phyloP scores from a whole-genome alignment of 805 yeast genomes.

The Kuraishia capsulata region DNA sequence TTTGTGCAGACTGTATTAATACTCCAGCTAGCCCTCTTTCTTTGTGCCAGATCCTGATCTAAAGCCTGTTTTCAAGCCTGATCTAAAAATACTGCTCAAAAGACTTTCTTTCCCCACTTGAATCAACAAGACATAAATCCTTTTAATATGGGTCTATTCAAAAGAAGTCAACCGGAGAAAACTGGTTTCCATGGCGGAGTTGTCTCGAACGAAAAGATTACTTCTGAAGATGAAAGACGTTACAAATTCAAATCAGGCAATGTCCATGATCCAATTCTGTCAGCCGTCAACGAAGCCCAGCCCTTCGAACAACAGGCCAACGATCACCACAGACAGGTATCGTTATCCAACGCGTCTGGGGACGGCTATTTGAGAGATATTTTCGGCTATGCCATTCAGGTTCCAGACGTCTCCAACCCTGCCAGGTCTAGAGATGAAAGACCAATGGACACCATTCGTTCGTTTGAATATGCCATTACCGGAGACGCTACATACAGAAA shows the following conservation, averaged over 20 bases:
- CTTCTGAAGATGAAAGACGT: slow-evolving; percentile 41
- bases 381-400: slow-evolving; percentile 72
- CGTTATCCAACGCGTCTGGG: slow-evolving; percentile 22
- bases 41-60: no score
- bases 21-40: no score
- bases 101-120: no score
- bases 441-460: slow-evolving; percentile 91
- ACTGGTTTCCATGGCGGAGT: slow-evolving; percentile 10
- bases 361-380: slow-evolving; percentile 65
- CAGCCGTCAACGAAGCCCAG: slow-evolving; percentile 92
- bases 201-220: slow-evolving; percentile 20
- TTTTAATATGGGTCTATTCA: slow-evolving; percentile 12
- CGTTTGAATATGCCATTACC: slow-evolving; percentile 89
- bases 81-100: no score
- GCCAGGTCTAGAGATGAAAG: slow-evolving; percentile 90
- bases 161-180: slow-evolving; percentile 8
- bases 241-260: slow-evolving; percentile 60
- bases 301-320: slow-evolving; percentile 69
- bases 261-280: slow-evolving; percentile 82
- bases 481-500: slow-evolving; percentile 78
- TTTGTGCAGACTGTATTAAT: no score
- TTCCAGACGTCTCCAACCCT: slow-evolving; percentile 88
- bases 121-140: slow-evolving; percentile 2
- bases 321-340: slow-evolving; percentile 23
- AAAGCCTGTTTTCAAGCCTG: no score